Evolutionary conservation across 208 protist genomes (phyloP), one percentile per base, ranked within the genome.

Genomic region (Leishmania turanica): DNA sequence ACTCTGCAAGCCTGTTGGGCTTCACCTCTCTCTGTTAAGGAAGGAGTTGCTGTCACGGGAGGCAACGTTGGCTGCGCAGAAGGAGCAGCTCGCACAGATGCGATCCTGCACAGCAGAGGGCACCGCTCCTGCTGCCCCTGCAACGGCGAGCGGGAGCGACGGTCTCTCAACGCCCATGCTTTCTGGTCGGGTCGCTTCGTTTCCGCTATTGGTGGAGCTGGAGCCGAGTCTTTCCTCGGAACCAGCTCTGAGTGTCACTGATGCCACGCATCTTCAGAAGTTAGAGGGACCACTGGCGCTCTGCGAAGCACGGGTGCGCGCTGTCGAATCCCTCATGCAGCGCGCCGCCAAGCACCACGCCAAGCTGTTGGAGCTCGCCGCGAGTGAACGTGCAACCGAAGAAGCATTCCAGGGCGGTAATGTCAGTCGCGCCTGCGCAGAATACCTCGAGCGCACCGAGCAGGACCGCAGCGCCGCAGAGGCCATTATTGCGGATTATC

Each of bases 161-260:
- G 37, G n/a, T 47, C 6, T 51, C 75, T 34, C 49, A 60, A 62
- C 34, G 5, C 49, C 58, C 13, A 37, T 54, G 9, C 0, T 73
- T 53, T 45, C 56, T 3, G 73, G 34, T 17, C 40, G 54, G 34
- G 73, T 53, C 17, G 64, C 54, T 21, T 54, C 65, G 0, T 82
- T 85, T 56, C 77, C 82, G 4, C 53, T 85, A 31, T 62, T 85
- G 19, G 56, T 42, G 19, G 82, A 85, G 72, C 82, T 85, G 62
- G 82, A 85, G 56, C 82, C 82, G 2, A 49, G 71, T 27, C 65
- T 85, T 0, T 65, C 31, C 34, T 77, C 49, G 5, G 77, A 47
- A n/a, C 62, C 72, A 24, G 42, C 77, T 24, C 27, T 15, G 3
- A 45, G 76, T 58, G 72, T 76, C 27, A 19, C 53, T 15, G 82